Evolutionary conservation across 805 yeast species (phyloP).

Genomic region (Kodamaea sagamina): DNA sequence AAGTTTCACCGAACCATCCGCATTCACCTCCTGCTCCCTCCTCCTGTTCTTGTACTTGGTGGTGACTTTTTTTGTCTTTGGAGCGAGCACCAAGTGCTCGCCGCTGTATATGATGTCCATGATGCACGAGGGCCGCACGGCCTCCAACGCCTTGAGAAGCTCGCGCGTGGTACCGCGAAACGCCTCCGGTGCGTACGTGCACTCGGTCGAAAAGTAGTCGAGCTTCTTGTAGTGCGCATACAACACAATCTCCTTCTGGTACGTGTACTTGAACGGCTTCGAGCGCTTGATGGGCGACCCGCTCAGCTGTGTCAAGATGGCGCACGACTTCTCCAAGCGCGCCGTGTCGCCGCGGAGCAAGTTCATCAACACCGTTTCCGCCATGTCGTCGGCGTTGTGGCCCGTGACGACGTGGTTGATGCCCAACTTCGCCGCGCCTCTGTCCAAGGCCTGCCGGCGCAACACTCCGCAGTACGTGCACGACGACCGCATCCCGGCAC

Average conservation of each 20-base stretch:
- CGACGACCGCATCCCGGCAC: conserved; percentile 90
- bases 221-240: conserved; percentile 95
- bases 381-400: conserved; percentile 99
- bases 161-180: conserved; percentile 97
- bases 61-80: conserved; percentile 51
- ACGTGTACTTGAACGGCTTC: conserved; percentile 93
- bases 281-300: conserved; percentile 92
- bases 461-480: conserved; percentile 98
- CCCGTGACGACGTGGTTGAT: conserved; percentile 95
- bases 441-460: conserved; percentile 91
- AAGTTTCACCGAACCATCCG: conserved; percentile 64
- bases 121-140: conserved; percentile 88
- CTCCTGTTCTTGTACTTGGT: conserved; percentile 34
- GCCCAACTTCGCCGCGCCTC: conserved; percentile 88
- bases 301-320: conserved; percentile 76
- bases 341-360: conserved; percentile 94
- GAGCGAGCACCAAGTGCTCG: conserved; percentile 71
- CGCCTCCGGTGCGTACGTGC: conserved; percentile 98
- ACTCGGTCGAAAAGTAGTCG: conserved; percentile 95
- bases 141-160: conserved; percentile 83
- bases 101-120: conserved; percentile 95
- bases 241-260: conserved; percentile 94
- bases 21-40: conserved; percentile 52
- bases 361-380: conserved; percentile 96
- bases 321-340: conserved; percentile 82